phyloP scores from a whole-genome alignment of 2,329 filamentous ascomycete species.

The Thelonectria olida region DNA sequence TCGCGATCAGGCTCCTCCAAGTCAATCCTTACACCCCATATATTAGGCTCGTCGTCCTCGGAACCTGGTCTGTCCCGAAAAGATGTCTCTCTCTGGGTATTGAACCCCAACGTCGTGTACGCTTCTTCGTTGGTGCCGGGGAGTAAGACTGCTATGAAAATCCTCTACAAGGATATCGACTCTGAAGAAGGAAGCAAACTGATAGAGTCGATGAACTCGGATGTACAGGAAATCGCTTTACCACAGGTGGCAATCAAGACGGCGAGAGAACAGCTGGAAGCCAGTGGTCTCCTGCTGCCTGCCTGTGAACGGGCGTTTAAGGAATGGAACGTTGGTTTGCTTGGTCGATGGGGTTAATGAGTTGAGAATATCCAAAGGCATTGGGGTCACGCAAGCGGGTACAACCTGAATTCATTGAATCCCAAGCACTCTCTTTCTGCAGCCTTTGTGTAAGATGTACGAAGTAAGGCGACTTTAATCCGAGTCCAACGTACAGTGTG shows the following conservation, averaged over 20 bases:
- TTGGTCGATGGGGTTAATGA: slow-evolving; percentile 53
- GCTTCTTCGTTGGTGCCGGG: slow-evolving; percentile 50
- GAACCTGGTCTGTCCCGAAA: slow-evolving; percentile 12
- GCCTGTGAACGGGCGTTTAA: slow-evolving; percentile 64
- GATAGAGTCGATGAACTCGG: slow-evolving; percentile 60
- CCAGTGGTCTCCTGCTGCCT: slow-evolving; percentile 64
- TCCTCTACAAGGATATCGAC: slow-evolving; percentile 59
- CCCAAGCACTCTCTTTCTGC: too few relatives aligned
- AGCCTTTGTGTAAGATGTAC: too few relatives aligned
- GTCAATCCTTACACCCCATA: slow-evolving; percentile 57
- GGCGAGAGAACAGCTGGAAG: slow-evolving; percentile 54
- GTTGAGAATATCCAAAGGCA: background rate
- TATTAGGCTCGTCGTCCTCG: slow-evolving; percentile 17
- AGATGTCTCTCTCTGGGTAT: slow-evolving; percentile 62
- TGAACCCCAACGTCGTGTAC: slow-evolving; percentile 65
- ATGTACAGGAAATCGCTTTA: slow-evolving; percentile 68
- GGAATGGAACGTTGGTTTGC: slow-evolving; percentile 73
- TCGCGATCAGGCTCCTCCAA: slow-evolving; percentile 67
- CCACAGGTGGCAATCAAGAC: slow-evolving; percentile 59
- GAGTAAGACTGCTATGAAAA: slow-evolving; percentile 57
- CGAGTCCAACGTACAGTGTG: background rate
- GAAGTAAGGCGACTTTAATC: too few relatives aligned
- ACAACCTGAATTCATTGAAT: too few relatives aligned
- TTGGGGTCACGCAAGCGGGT: too few relatives aligned
- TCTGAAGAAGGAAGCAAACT: slow-evolving; percentile 56